Evolutionary conservation across 179 eudicot species (phyloP).

Genomic region (Dionaea muscipula): DNA sequence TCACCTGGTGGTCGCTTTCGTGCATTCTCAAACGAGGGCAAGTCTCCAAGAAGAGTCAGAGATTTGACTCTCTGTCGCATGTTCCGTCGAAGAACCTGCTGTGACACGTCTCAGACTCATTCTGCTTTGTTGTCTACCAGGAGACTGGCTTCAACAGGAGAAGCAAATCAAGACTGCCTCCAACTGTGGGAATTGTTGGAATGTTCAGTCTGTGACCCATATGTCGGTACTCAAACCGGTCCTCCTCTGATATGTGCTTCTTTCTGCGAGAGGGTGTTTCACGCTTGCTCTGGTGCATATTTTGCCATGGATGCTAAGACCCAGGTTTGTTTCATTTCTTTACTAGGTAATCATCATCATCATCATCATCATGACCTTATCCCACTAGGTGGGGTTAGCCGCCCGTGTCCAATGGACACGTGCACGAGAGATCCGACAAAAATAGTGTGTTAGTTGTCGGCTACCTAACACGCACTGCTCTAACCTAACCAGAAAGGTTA

Average conservation of each 20-base stretch:
- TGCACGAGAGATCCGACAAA: too few relatives aligned
- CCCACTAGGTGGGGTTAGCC: neutral
- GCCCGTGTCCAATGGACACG: too few relatives aligned
- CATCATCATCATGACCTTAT: too few relatives aligned
- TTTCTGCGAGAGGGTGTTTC: constrained; percentile 61
- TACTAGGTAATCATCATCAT: neutral
- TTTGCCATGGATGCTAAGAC: constrained; percentile 63
- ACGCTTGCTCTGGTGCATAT: constrained; percentile 78
- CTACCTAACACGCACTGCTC: too few relatives aligned
- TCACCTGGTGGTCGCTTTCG: constrained; percentile 95
- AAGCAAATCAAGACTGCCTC: constrained; percentile 79
- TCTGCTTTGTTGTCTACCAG: constrained; percentile 60
- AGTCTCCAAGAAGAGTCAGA: constrained; percentile 61
- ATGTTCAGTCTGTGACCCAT: constrained; percentile 89
- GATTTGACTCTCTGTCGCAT: constrained; percentile 84
- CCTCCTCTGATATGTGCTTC: constrained; percentile 73
- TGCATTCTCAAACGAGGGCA: constrained; percentile 63
- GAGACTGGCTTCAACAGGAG: constrained; percentile 71
- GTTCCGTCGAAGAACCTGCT: constrained; percentile 72
- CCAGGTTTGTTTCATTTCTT: constrained; percentile 43
- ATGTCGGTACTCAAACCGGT: constrained; percentile 65
- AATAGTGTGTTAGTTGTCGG: too few relatives aligned
- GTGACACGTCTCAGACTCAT: constrained; percentile 85
- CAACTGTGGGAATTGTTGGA: constrained; percentile 85
- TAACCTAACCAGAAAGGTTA: too few relatives aligned